These are phyloP conservation scores for Heliosperma pusillum DNA, from an alignment of 148 eudicot species.

Conservation along the genomic window DNA sequence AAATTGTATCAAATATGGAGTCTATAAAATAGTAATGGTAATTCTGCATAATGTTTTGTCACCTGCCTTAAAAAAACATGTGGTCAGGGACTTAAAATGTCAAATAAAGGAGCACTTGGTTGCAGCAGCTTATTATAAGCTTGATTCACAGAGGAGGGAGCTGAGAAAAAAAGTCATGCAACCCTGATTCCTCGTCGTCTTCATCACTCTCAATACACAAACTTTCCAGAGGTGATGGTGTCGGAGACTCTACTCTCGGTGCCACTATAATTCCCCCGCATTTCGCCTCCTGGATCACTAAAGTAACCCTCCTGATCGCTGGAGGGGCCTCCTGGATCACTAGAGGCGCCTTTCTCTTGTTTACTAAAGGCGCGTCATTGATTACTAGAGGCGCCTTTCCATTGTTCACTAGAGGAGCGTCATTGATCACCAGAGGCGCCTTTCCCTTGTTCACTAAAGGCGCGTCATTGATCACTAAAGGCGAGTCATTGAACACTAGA, in stretches of 20 bases:
- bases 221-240: slow-evolving; percentile 3
- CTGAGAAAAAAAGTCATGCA: neutral
- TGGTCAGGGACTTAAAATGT: neutral
- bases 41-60: neutral
- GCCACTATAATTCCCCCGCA: neutral
- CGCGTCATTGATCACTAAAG: too few relatives aligned
- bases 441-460: too few relatives aligned
- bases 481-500: too few relatives aligned
- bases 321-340: too few relatives aligned
- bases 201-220: slow-evolving; percentile 8
- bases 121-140: neutral
- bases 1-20: too few relatives aligned
- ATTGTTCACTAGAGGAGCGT: too few relatives aligned
- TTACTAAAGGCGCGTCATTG: too few relatives aligned
- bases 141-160: slow-evolving; percentile 5
- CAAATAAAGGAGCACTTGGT: neutral
- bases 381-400: too few relatives aligned
- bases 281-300: neutral
- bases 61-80: slow-evolving; percentile 1
- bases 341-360: too few relatives aligned
- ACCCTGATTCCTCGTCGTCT: neutral
- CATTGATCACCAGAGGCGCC: too few relatives aligned
- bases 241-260: neutral
- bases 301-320: too few relatives aligned
- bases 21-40: neutral